Evolutionary conservation across 306 rosid species (phyloP), one percentile per base, ranked within the genome.

Genomic region (Canavalia ensiformis): DNA sequence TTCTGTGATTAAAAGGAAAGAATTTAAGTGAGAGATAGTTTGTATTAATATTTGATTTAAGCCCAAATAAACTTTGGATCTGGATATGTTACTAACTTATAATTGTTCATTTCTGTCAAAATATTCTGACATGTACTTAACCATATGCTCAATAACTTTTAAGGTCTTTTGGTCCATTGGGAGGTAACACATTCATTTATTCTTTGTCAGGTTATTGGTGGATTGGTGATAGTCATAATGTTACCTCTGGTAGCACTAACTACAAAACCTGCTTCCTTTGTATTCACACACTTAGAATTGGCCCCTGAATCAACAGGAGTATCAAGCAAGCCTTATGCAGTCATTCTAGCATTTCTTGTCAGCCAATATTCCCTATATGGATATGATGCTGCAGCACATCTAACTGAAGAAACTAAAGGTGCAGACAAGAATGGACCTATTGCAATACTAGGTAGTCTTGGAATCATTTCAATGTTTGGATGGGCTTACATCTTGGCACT

Each of bases 401-500:
- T 94, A 57, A 94, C 98, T 4, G 95, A 94, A 84, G 98, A 94
- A 89, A 91, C 98, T 56, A 94, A 82, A 89, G 95, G 94, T 29
- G 97, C 98, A 12, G 98, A 91, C 79, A 94, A 85, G 88, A 94
- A 91, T 72, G 97, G 98, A 52, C 98, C 97, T 5, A 91, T 85
- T 64, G 97, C 97, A 54, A 94, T 94, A 85, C 85, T 91, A 10
- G 87, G 94, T 5, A 94, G 95, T 83, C 87, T 94, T 31, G 98
- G 89, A 18, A 91, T 94, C 58, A 91, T 94, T 81, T 85, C 97
- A 12, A 63, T 91, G 3, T 94, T 94, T 71, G 97, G 97, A 42
- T 91, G 97, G 98, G 98, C 95, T 39, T 94, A 94, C 63, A 94
- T 91, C 72, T 84, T 94, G 84, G 98, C 95, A 57, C 97, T 94